These are phyloP conservation scores for Syncephalastrum contaminatum DNA, from an alignment of 371 early-diverging fungal species.

Conservation along the genomic window DNA sequence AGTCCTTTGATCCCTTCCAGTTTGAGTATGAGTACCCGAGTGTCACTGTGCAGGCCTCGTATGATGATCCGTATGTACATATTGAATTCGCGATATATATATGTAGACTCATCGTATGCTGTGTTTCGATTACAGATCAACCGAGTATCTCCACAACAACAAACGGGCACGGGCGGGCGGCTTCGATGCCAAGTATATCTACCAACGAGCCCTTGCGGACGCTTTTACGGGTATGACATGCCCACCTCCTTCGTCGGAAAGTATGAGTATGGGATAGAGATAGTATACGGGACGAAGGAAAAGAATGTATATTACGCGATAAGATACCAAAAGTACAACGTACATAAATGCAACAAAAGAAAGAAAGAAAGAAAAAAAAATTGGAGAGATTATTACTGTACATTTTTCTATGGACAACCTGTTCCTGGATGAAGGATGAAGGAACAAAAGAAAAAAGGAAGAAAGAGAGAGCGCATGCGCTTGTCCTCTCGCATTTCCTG, in stretches of 20 bases:
- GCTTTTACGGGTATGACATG: slow-evolving; percentile 54
- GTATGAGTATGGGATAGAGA: too few species aligned
- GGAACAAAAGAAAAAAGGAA: slow-evolving; percentile 3
- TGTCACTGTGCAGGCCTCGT: slow-evolving; percentile 41
- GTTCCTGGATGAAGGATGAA: not conserved
- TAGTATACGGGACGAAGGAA: too few species aligned
- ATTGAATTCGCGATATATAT: too few species aligned
- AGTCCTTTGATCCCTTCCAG: slow-evolving; percentile 52
- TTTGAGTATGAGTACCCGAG: slow-evolving; percentile 51
- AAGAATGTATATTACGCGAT: too few species aligned
- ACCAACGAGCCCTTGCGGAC: slow-evolving; percentile 53
- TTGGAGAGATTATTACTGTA: too few species aligned
- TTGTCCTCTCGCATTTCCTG: not conserved
- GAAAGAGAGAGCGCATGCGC: not conserved
- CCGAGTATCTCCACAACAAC: slow-evolving; percentile 41
- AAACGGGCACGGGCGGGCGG: slow-evolving; percentile 57
- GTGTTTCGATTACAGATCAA: slow-evolving; percentile 22
- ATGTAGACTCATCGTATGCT: slow-evolving; percentile 4
- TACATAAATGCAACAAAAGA: too few species aligned
- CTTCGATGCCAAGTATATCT: slow-evolving; percentile 52
- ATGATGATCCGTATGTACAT: slow-evolving; percentile 52
- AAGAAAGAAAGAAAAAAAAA: too few species aligned
- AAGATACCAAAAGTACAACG: too few species aligned
- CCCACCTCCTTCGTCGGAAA: slow-evolving; percentile 8
- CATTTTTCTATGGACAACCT: too few species aligned